These are phyloP conservation scores for Eleusine indica DNA, from an alignment of 176 grass and related monocot species.

Conservation along the genomic window DNA sequence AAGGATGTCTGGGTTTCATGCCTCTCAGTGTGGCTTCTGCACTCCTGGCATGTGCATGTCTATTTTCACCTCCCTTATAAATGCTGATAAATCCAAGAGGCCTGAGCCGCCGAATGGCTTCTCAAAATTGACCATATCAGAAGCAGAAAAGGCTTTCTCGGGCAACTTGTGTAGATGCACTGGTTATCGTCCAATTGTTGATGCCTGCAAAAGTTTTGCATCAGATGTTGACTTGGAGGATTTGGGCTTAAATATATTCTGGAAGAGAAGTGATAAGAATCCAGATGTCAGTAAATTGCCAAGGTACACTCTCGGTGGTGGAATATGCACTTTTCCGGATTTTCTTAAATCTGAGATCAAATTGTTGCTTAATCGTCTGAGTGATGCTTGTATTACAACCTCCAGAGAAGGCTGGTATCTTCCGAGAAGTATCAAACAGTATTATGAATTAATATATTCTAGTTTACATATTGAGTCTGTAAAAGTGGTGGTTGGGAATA, in stretches of 20 bases:
- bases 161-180: conserved; percentile 86
- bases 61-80: conserved; percentile 74
- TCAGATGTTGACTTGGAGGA: conserved; percentile 76
- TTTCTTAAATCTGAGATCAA: conserved; percentile 76
- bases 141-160: conserved; percentile 66
- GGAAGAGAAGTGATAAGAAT: conserved; percentile 55
- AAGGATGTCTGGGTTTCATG: conserved; percentile 83
- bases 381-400: neutral
- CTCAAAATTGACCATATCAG: conserved; percentile 61
- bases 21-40: conserved; percentile 84
- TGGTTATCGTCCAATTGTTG: conserved; percentile 70
- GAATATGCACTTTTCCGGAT: conserved; percentile 63
- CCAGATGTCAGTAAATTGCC: conserved; percentile 53
- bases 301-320: conserved; percentile 45
- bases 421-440: conserved; percentile 54
- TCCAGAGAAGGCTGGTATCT: conserved; percentile 51
- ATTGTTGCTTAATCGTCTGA: conserved; percentile 19
- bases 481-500: conserved; percentile 72
- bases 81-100: conserved; percentile 66
- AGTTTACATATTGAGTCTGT: conserved; percentile 22
- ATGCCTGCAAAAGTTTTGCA: conserved; percentile 85
- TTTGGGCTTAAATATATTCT: conserved; percentile 75
- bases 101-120: conserved; percentile 63
- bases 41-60: conserved; percentile 96
- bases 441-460: conserved; percentile 54